These are phyloP conservation scores for Pyrenophora tritici-repentis DNA, from an alignment of 2,329 filamentous ascomycete genomes.

Conservation along the genomic window DNA sequence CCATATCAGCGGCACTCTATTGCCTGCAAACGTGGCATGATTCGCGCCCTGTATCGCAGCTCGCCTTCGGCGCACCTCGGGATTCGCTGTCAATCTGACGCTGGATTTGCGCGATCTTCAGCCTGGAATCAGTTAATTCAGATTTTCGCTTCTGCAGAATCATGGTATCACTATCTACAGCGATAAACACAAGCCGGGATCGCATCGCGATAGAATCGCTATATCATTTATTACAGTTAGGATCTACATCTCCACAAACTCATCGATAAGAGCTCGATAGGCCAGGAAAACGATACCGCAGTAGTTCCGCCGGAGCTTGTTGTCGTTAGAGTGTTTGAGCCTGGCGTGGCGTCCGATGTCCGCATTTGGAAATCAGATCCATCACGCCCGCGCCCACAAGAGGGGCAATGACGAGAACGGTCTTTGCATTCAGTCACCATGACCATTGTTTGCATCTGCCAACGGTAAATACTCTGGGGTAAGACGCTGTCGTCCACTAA, in stretches of 20 bases:
- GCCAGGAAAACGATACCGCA: slow-evolving; percentile 15
- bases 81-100: not conserved
- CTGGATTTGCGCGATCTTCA: not conserved
- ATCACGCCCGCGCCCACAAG: slow-evolving; percentile 34
- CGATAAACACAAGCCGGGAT: not conserved
- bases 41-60: not conserved
- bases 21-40: not conserved
- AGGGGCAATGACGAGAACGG: slow-evolving; percentile 33
- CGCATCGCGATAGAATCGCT: slow-evolving; percentile 9
- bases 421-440: slow-evolving; percentile 28
- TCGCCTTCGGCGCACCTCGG: not conserved
- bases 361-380: slow-evolving; percentile 39
- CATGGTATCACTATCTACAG: not conserved
- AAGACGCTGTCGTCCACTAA: slow-evolving; percentile 15
- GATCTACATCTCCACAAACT: slow-evolving; percentile 6
- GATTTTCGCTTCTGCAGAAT: not conserved
- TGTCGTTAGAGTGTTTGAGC: slow-evolving; percentile 24
- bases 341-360: slow-evolving; percentile 30
- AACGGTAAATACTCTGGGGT: slow-evolving; percentile 17
- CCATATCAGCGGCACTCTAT: slow-evolving; percentile 2
- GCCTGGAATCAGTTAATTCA: not conserved
- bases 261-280: slow-evolving; percentile 23
- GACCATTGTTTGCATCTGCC: slow-evolving; percentile 21
- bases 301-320: slow-evolving; percentile 15
- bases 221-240: slow-evolving; percentile 4